These are phyloP conservation scores for Ganoderma leucocontextum DNA, from an alignment of 1,284 basidiomycete species.

Conservation along the genomic window DNA sequence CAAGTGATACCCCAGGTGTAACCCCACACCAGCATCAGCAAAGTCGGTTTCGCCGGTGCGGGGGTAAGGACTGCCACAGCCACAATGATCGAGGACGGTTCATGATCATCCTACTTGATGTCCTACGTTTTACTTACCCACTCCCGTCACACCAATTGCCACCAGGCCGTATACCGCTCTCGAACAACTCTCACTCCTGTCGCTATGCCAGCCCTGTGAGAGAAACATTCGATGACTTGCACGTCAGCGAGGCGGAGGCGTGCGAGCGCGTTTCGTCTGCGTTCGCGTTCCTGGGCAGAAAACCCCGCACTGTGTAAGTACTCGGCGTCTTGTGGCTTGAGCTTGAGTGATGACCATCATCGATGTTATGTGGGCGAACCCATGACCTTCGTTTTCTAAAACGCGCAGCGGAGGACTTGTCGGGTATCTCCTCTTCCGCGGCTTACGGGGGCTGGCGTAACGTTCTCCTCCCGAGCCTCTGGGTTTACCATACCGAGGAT, in stretches of 20 bases:
- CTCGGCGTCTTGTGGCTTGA: conserved; percentile 1
- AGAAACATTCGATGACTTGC: background rate
- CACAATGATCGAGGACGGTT: background rate
- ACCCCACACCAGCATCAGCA: background rate
- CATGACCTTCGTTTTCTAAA: conserved; percentile 23
- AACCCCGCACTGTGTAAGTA: background rate
- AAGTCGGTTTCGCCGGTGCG: background rate
- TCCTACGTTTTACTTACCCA: background rate
- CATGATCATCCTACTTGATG: background rate
- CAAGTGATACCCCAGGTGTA: background rate
- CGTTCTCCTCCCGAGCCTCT: background rate
- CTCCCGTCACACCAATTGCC: background rate
- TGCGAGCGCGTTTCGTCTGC: background rate
- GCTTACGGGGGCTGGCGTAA: background rate
- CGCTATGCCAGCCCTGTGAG: background rate
- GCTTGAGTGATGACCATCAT: conserved; percentile 1
- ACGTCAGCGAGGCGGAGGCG: background rate
- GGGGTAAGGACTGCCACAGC: background rate
- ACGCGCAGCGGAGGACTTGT: background rate
- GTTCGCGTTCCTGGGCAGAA: conserved; percentile 3
- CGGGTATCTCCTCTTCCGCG: conserved; percentile 24
- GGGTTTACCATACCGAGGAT: background rate
- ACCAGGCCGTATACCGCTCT: background rate
- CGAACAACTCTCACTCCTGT: background rate
- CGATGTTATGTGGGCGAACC: conserved; percentile 18